phyloP scores from a whole-genome alignment of 1,284 basidiomycete species.

The Apiotrichum gracile region DNA sequence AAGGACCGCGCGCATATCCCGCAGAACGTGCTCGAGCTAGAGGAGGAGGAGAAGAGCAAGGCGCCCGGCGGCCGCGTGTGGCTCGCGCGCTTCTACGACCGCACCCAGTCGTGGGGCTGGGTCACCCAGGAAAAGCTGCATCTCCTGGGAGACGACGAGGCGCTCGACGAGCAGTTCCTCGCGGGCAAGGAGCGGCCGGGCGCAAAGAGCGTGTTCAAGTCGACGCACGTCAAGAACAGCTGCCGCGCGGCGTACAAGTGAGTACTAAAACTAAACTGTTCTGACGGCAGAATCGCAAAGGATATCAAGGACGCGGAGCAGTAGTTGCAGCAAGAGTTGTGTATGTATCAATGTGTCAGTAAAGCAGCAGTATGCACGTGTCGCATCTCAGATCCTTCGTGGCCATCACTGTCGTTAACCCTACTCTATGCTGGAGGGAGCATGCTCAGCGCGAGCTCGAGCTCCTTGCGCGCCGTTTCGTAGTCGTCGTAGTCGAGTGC shows the following conservation, averaged over 20 bases:
- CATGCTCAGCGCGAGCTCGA: slow-evolving; percentile 64
- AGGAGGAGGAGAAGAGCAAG: slow-evolving; percentile 32
- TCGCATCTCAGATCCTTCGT: background rate
- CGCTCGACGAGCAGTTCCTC: background rate
- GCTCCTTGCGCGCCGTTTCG: slow-evolving; percentile 71
- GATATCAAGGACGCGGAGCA: no score
- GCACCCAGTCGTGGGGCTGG: slow-evolving; percentile 57
- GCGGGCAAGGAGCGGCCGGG: slow-evolving; percentile 30
- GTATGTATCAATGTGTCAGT: background rate
- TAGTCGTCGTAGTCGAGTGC: slow-evolving; percentile 87
- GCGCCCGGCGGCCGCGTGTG: slow-evolving; percentile 22
- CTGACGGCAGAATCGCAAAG: background rate
- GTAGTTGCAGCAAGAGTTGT: no score
- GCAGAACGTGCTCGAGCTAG: slow-evolving; percentile 47
- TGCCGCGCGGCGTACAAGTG: slow-evolving; percentile 29
- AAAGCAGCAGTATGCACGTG: background rate
- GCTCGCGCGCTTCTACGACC: slow-evolving; percentile 66
- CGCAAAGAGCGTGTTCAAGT: slow-evolving; percentile 21
- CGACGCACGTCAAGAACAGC: slow-evolving; percentile 6
- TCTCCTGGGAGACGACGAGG: slow-evolving; percentile 55
- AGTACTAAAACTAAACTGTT: slow-evolving; percentile 6
- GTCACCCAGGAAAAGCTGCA: slow-evolving; percentile 53
- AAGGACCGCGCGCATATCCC: slow-evolving; percentile 54
- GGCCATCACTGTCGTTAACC: no score
- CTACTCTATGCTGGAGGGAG: slow-evolving; percentile 42